phyloP scores from a whole-genome alignment of 805 yeast species.

The Candida khao-thaluensis region DNA sequence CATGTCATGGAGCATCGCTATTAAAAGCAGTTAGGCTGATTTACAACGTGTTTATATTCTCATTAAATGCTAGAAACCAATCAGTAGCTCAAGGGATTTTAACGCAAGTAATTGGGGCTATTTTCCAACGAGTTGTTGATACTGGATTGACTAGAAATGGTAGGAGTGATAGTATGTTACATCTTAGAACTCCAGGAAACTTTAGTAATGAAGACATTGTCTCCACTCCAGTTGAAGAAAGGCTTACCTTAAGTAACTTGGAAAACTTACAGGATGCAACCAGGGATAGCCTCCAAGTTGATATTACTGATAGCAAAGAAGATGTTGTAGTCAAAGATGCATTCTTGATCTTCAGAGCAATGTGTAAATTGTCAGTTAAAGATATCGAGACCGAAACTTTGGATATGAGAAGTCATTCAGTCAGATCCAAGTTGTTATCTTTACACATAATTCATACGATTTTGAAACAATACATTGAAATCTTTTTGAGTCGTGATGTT shows the following conservation, averaged over 20 bases:
- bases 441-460: slow-evolving; percentile 85
- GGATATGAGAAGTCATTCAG: slow-evolving; percentile 87
- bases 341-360: slow-evolving; percentile 85
- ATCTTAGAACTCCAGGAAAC: slow-evolving; percentile 21
- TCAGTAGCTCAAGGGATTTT: slow-evolving; percentile 93
- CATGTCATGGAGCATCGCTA: slow-evolving; percentile 87
- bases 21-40: slow-evolving; percentile 90
- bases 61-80: slow-evolving; percentile 80
- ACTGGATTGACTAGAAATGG: slow-evolving; percentile 40
- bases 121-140: slow-evolving; percentile 65
- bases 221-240: slow-evolving; percentile 19
- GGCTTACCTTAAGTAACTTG: slow-evolving; percentile 60
- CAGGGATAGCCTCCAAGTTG: slow-evolving; percentile 51
- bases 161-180: slow-evolving; percentile 19
- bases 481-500: slow-evolving; percentile 63
- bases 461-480: slow-evolving; percentile 78
- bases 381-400: slow-evolving; percentile 71
- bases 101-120: slow-evolving; percentile 83
- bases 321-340: slow-evolving; percentile 86
- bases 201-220: slow-evolving; percentile 26
- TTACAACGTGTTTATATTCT: slow-evolving; percentile 85
- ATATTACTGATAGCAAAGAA: slow-evolving; percentile 55
- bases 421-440: slow-evolving; percentile 86
- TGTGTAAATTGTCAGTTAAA: slow-evolving; percentile 90
- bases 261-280: slow-evolving; percentile 52